A percentile compares a stretch with the other conserved stretches of the same genome.
phyloP scores from a whole-genome alignment of 2,329 filamentous ascomycete species.

The Leptographium procerum region DNA sequence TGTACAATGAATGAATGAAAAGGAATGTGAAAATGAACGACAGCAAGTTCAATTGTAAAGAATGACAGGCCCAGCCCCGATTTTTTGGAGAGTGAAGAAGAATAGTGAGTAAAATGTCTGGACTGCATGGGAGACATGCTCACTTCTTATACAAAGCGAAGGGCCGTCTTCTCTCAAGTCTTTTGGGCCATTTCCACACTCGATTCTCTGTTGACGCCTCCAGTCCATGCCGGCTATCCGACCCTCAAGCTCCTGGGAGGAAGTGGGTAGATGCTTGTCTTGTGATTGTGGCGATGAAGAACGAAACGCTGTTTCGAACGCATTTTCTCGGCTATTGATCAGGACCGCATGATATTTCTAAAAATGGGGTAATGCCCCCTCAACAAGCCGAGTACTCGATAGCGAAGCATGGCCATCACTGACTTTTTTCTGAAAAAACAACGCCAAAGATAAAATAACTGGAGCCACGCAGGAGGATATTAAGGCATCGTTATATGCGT shows the following conservation, averaged over 20 bases:
- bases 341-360: neutral
- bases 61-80: conserved; percentile 2
- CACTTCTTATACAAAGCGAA: conserved; percentile 2
- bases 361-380: neutral
- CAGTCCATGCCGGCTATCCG: neutral
- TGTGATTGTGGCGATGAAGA: neutral
- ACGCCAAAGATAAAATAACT: neutral
- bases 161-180: neutral
- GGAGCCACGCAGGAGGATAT: neutral
- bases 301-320: neutral
- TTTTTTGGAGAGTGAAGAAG: neutral
- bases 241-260: neutral
- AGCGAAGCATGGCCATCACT: neutral
- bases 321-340: neutral
- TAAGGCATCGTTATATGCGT: neutral
- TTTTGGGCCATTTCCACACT: neutral
- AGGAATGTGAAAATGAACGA: conserved; percentile 24
- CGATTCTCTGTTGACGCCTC: neutral
- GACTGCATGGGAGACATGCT: neutral
- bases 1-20: neutral
- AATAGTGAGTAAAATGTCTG: neutral
- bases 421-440: neutral
- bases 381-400: neutral
- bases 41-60: neutral
- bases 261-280: neutral